A percentile compares a stretch with the other conserved stretches of the same genome.
phyloP scores from a whole-genome alignment of 2,329 filamentous ascomycete species.

The Metarhizium robertsii region DNA sequence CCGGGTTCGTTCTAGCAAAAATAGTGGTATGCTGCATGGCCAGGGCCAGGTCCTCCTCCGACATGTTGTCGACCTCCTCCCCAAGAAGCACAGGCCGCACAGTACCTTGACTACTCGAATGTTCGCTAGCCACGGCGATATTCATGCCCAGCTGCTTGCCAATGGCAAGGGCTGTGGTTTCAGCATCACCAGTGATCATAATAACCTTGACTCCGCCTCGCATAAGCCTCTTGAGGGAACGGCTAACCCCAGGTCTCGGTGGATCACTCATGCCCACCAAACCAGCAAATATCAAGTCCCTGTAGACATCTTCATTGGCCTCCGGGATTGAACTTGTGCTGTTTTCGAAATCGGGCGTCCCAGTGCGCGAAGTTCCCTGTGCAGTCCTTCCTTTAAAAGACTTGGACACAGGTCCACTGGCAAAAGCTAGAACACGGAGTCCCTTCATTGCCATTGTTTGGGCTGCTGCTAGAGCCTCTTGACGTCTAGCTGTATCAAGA shows the following conservation, averaged over 20 bases:
- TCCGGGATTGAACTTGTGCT: constrained; percentile 33
- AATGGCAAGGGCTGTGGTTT: constrained; percentile 90
- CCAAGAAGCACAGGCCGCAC: constrained; percentile 70
- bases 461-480: constrained; percentile 69
- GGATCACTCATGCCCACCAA: constrained; percentile 97
- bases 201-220: constrained; percentile 92
- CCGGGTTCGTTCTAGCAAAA: constrained; percentile 90
- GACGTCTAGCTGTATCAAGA: constrained; percentile 64
- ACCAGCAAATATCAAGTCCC: constrained; percentile 78
- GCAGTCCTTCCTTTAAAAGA: constrained; percentile 30
- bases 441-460: constrained; percentile 84
- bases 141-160: constrained; percentile 93
- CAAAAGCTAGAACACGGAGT: constrained; percentile 84
- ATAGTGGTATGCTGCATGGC: constrained; percentile 86
- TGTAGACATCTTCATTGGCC: constrained; percentile 62
- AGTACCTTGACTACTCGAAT: constrained; percentile 44
- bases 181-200: constrained; percentile 97
- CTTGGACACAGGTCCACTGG: constrained; percentile 63
- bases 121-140: constrained; percentile 47
- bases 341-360: constrained; percentile 37
- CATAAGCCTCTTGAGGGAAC: constrained; percentile 83
- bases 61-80: constrained; percentile 90
- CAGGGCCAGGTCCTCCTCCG: constrained; percentile 69
- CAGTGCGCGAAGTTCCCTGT: constrained; percentile 34
- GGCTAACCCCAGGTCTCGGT: constrained; percentile 79